These are phyloP conservation scores for Ceratocystis colombiana DNA, from an alignment of 2,329 filamentous ascomycete genomes.

Conservation along the genomic window DNA sequence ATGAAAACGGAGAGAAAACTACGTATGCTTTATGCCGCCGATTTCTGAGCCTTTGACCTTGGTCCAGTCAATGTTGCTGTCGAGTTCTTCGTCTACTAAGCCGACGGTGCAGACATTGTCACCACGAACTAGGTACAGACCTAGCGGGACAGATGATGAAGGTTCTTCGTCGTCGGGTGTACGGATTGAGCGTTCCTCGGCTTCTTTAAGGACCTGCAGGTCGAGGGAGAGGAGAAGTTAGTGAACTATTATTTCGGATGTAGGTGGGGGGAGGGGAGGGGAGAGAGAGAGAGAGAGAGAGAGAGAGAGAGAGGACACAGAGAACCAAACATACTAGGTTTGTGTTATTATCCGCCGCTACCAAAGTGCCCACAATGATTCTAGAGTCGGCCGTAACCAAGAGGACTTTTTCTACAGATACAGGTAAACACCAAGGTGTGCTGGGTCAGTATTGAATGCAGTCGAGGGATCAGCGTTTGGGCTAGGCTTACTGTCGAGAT, in stretches of 20 bases:
- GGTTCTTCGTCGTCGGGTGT: constrained; percentile 72
- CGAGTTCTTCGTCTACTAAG: constrained; percentile 78
- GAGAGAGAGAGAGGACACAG: no score
- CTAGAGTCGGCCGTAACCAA: constrained; percentile 89
- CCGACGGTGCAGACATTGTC: constrained; percentile 91
- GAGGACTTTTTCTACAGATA: constrained; percentile 66
- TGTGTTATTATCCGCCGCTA: constrained; percentile 81
- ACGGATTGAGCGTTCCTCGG: constrained; percentile 82
- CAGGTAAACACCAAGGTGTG: neutral
- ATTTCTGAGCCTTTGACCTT: constrained; percentile 79
- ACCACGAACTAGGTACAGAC: constrained; percentile 82
- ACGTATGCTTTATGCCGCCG: constrained; percentile 67
- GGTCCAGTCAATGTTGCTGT: constrained; percentile 83
- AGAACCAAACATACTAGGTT: constrained; percentile 54
- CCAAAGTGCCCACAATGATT: constrained; percentile 69
- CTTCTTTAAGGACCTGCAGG: constrained; percentile 61
- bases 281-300: no score
- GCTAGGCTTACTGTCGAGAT: constrained; percentile 36
- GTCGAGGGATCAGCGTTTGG: neutral
- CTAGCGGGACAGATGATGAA: constrained; percentile 70
- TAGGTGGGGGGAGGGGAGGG: neutral
- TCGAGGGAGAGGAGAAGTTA: neutral
- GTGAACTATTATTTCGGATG: constrained; percentile 29
- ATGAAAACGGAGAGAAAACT: neutral
- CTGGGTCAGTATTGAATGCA: constrained; percentile 1